Conservation (phyloP, 2,329 filamentous ascomycete genomes). For the Fusarium avenaceum region DNA sequence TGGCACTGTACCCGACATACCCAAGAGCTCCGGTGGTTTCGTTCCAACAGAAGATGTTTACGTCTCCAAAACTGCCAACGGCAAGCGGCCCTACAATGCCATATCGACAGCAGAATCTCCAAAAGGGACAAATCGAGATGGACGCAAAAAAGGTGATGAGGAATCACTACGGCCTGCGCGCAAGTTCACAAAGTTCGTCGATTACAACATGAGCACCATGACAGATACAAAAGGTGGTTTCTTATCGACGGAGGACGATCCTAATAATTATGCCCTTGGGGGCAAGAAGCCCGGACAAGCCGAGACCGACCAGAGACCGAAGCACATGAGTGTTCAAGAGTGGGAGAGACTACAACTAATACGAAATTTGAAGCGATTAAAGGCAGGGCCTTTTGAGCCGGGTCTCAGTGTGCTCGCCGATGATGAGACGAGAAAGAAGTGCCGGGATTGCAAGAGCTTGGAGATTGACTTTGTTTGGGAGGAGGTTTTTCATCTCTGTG, state of each 20-base stretch:
- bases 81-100: conserved; percentile 78
- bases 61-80: conserved; percentile 58
- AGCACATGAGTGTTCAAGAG: conserved; percentile 89
- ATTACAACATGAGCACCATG: conserved; percentile 99
- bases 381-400: conserved; percentile 88
- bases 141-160: conserved; percentile 64
- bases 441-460: conserved; percentile 82
- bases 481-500: conserved; percentile 79
- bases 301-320: conserved; percentile 74
- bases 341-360: conserved; percentile 90
- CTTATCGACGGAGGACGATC: conserved; percentile 90
- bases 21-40: conserved; percentile 75
- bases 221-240: conserved; percentile 98
- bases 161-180: conserved; percentile 77
- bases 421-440: conserved; percentile 76
- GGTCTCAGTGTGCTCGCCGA: conserved; percentile 81
- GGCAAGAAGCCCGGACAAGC: conserved; percentile 56
- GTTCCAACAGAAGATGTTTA: conserved; percentile 76
- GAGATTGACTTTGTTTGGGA: conserved; percentile 98
- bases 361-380: conserved; percentile 77
- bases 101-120: conserved; percentile 64
- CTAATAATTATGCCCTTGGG: conserved; percentile 81
- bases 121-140: conserved; percentile 77
- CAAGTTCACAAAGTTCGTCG: conserved; percentile 94
- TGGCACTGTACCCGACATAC: conserved; percentile 57